Conservation (phyloP, 2,329 filamentous ascomycete genomes). For the Ceratocystis huliohia region DNA sequence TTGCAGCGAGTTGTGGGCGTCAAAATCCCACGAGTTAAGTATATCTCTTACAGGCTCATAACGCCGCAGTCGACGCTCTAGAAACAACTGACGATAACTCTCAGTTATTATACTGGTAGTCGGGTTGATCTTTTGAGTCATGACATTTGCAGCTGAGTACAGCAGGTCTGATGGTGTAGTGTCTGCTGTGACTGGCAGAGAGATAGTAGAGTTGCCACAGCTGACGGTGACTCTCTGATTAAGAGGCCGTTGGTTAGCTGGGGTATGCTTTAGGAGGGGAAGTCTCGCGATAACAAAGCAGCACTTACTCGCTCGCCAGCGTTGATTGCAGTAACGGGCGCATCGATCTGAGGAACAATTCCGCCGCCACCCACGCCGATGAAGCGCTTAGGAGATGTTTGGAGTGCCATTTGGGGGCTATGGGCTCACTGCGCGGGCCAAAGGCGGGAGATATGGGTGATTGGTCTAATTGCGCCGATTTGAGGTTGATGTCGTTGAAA, state of each 20-base stretch:
- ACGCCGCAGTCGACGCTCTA: slow-evolving; percentile 69
- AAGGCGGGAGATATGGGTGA: slow-evolving; percentile 18
- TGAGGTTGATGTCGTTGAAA: background rate
- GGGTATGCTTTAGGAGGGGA: background rate
- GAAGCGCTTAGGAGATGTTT: slow-evolving; percentile 24
- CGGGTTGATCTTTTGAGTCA: slow-evolving; percentile 52
- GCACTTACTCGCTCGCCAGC: slow-evolving; percentile 57
- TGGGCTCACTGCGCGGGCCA: slow-evolving; percentile 1
- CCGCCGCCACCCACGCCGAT: slow-evolving; percentile 37
- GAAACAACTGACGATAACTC: slow-evolving; percentile 58
- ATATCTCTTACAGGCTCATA: slow-evolving; percentile 81
- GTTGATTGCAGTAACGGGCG: slow-evolving; percentile 69
- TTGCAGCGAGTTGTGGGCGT: slow-evolving; percentile 57
- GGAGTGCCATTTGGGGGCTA: slow-evolving; percentile 23
- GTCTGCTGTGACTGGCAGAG: slow-evolving; percentile 58
- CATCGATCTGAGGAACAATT: slow-evolving; percentile 48
- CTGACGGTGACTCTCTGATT: slow-evolving; percentile 55
- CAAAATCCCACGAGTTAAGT: slow-evolving; percentile 83
- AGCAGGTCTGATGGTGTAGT: slow-evolving; percentile 67
- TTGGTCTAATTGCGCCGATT: slow-evolving; percentile 7
- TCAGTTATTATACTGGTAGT: slow-evolving; percentile 62
- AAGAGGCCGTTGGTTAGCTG: slow-evolving; percentile 11
- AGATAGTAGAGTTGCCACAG: slow-evolving; percentile 55
- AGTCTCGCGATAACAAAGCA: background rate
- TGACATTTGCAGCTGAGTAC: slow-evolving; percentile 48